Percentiles rank a stretch among this genome's conserved stretches.
Conservation (phyloP, 1,284 basidiomycete species). For the Heterobasidion occidentale region DNA sequence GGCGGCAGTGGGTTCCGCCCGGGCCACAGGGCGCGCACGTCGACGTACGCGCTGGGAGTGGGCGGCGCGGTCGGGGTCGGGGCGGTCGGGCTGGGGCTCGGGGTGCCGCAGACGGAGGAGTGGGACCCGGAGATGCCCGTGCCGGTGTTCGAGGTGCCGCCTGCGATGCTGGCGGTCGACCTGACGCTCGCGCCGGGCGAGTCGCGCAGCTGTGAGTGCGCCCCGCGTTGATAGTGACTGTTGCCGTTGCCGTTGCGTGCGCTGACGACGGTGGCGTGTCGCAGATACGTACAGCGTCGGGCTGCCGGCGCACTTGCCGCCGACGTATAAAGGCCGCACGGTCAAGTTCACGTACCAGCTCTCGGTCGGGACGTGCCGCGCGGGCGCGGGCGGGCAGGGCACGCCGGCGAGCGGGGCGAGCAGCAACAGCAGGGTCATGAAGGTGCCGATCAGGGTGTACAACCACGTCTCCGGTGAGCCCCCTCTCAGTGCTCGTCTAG, state of each 20-base stretch:
- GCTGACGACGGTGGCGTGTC: not conserved
- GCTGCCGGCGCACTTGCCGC: constrained; percentile 78
- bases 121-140: constrained; percentile 58
- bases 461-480: constrained; percentile 70
- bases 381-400: constrained; percentile 22
- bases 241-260: not conserved
- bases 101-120: constrained; percentile 10
- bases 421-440: constrained; percentile 74
- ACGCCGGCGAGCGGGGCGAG: constrained; percentile 16
- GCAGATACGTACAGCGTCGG: constrained; percentile 72
- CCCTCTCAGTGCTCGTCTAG: no score
- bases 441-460: constrained; percentile 82
- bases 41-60: constrained; percentile 16
- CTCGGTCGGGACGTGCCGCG: constrained; percentile 78
- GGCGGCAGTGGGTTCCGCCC: not conserved
- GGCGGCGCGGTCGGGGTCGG: constrained; percentile 2
- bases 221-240: not conserved
- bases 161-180: constrained; percentile 82
- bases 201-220: constrained; percentile 67
- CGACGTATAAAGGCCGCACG: constrained; percentile 81
- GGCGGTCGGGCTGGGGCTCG: constrained; percentile 16
- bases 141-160: constrained; percentile 77
- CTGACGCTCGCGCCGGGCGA: constrained; percentile 71
- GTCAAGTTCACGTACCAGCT: constrained; percentile 88
- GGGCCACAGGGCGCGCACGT: constrained; percentile 18